phyloP scores from a whole-genome alignment of 352 stramenopile species.

The Phytophthora europaea region DNA sequence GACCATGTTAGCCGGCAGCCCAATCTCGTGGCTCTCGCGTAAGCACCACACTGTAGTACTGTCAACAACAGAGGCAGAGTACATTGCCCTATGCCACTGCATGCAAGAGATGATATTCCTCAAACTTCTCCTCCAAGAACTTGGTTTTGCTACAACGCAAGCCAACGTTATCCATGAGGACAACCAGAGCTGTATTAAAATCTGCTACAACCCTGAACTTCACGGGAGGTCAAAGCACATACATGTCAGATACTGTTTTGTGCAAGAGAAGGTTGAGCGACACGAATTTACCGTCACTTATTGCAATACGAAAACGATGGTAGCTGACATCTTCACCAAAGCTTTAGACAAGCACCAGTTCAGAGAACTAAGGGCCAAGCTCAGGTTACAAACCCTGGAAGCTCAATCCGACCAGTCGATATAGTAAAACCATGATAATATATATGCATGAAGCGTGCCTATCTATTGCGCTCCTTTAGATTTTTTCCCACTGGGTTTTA shows the following conservation, averaged over 20 bases:
- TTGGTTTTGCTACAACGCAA: no score
- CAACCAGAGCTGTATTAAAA: no score
- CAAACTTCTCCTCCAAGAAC: no score
- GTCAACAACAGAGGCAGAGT: slow-evolving; percentile 5
- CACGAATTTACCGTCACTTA: slow-evolving; percentile 34
- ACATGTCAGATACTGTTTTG: slow-evolving; percentile 19
- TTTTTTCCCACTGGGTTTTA: slow-evolving; percentile 4
- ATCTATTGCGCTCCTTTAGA: slow-evolving; percentile 4
- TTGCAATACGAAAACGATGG: slow-evolving; percentile 34
- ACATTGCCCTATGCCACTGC: neutral
- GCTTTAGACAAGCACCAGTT: slow-evolving; percentile 3
- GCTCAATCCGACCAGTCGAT: slow-evolving; percentile 1
- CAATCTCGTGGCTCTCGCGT: slow-evolving; percentile 14
- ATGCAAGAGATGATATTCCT: no score
- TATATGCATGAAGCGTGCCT: slow-evolving; percentile 16
- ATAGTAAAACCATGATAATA: slow-evolving; percentile 5
- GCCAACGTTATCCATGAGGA: no score
- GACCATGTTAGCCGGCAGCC: slow-evolving; percentile 1
- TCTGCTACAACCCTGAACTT: slow-evolving; percentile 32
- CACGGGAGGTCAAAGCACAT: slow-evolving; percentile 47
- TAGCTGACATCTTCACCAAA: slow-evolving; percentile 43
- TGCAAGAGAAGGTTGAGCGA: slow-evolving; percentile 2
- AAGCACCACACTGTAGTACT: slow-evolving; percentile 18
- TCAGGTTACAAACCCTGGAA: slow-evolving; percentile 9
- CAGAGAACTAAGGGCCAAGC: slow-evolving; percentile 4